Conservation (phyloP, 2,329 filamentous ascomycete species). For the Triangularia setosa region DNA sequence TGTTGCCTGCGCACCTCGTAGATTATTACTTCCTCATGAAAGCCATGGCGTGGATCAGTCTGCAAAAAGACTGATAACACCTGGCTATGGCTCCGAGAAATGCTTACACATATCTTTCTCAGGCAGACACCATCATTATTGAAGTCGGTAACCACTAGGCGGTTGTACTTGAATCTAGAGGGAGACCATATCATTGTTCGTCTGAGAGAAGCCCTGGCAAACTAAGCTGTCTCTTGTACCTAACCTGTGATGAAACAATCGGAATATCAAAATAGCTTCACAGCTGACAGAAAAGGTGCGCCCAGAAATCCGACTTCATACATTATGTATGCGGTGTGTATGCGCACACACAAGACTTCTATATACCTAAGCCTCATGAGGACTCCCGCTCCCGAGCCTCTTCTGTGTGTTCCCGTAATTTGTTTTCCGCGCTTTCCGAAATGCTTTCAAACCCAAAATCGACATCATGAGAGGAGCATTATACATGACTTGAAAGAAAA, state of each 20-base stretch:
- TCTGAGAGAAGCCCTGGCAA: too few species aligned
- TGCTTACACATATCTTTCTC: background rate
- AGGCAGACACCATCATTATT: too few species aligned
- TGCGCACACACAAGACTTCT: background rate
- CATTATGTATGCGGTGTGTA: background rate
- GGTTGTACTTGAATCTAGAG: too few species aligned
- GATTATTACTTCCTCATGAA: too few species aligned
- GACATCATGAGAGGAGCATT: conserved; percentile 29
- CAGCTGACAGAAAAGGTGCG: background rate
- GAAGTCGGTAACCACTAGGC: too few species aligned
- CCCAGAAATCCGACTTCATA: background rate
- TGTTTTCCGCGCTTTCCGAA: conserved; percentile 2
- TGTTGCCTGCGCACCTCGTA: background rate
- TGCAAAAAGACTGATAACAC: too few species aligned
- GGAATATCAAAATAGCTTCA: background rate
- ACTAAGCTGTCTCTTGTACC: too few species aligned
- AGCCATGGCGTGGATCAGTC: background rate
- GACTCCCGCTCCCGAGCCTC: background rate
- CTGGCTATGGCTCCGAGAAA: background rate
- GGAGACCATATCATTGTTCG: too few species aligned
- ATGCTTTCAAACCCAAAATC: conserved; percentile 9
- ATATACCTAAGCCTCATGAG: background rate
- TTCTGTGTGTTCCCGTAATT: background rate
- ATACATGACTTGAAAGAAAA: conserved; percentile 20
- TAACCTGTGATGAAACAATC: background rate